Evolutionary conservation across 2,329 filamentous ascomycete genomes (phyloP), one percentile per base, ranked within the genome.

Genomic region (Immersiporthe knoxdaviesiana): DNA sequence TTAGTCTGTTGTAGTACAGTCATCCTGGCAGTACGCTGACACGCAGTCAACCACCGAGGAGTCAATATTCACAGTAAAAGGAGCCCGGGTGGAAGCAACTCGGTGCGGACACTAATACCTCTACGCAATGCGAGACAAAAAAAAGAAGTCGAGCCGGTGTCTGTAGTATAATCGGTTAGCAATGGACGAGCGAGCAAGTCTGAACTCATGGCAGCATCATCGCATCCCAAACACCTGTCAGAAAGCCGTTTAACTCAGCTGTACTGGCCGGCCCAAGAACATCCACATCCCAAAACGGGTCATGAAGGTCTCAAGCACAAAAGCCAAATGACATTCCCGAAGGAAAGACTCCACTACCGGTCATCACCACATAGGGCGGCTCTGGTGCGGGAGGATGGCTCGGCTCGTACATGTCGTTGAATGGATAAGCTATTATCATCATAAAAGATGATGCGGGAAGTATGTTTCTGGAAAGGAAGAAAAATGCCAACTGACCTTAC

Each of bases 391-490:
- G 85, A 92, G 91, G 83, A 87, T 88, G 86, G 87, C 89, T 91
- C 84, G 90, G 90, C 83, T 78, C 82, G 81, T 80, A 85, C 84
- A 85, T 79, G 84, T 91, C 85, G 88, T 90, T 86, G 89, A 91
- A 91, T 91, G 89, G 89, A 91, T 91, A 90, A 88, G 88, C 89
- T 89, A 78, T 84, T 84, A 81, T 88, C 86, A 88, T 88, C 86
- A 87, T 81, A 73, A 77, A 72, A 72, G 65, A 67, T 50, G 70
- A 67, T 63, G 54, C 54, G 60, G 47, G 56, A 39, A 52, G 63
- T 56, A 24, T 47, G 18, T 47, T n/a, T n/a, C 6, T n/a, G 8
- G 7, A n/a, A 54, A 35, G n/a, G n/a, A 35, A 35, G 58, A 11
- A 27, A 47, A 30, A 70, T 27, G 66, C 71, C 47, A 41, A 69